Evolutionary conservation across 768 basidiomycete species (phyloP), one percentile per base, ranked within the genome.

Genomic region (Podaxis sp.): DNA sequence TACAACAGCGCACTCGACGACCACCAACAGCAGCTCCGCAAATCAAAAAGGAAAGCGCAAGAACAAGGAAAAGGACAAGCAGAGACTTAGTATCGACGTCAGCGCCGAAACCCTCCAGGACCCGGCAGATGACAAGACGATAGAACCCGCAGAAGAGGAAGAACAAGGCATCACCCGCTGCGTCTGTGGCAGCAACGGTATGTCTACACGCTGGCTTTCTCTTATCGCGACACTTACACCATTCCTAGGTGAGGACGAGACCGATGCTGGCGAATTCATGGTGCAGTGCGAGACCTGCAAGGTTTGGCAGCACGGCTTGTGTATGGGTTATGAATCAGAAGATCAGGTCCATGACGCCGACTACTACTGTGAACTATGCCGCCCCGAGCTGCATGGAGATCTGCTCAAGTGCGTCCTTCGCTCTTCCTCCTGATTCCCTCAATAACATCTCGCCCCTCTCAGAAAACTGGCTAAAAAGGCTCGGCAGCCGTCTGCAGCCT

Each of bases 221-320:
- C 61, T 38, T 28, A 46, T 67, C 63, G 65, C 63, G 42, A 22
- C 63, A 46, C 69, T 73, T 67, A 77, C 70, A 68, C 65, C 58
- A 65, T 61, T 65, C 71, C 68, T 73, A 76, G 77, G 76, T 80
- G 89, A 90, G 73, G 87, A 88, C 69, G 88, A 90, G 71, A 84
- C 86, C 57, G 88, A 90, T 72, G 93, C 92, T 57, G 93, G 94
- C 53, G 95, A 94, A 73, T 93, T 96, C 78, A 97, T 98, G 93
- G 94, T 98, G 56, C 92, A 95, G 74, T 99, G 96, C 77, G 96
- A 99, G 77, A 88, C 82, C 49, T 99, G 96, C 80, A 92, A 95
- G 70, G 93, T 93, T 60, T 99, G 96, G 96, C 96, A 99, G 76
- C 96, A 99, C 73, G 95, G 95, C 2, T 82, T 88, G 9, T 99